Evolutionary conservation across 2,329 filamentous ascomycete genomes (phyloP).

Genomic region (Pseudopyricularia cyperi): DNA sequence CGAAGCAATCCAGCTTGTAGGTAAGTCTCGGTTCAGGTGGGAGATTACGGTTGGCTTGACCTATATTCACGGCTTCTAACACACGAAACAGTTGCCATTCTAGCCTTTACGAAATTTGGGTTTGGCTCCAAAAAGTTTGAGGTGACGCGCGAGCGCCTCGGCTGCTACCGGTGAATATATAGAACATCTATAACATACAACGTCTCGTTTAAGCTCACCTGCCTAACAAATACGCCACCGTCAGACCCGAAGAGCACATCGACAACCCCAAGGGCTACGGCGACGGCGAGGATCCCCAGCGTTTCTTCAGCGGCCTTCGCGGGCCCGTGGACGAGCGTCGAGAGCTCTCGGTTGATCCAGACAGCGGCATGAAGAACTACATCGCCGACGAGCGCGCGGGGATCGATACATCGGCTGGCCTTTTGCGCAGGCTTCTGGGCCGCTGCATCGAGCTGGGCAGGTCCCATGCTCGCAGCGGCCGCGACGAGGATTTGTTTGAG

Average conservation of each 20-base stretch:
- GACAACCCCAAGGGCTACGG: constrained; percentile 74
- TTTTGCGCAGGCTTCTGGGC: constrained; percentile 61
- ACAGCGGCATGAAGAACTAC: constrained; percentile 80
- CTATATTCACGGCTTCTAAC: not conserved
- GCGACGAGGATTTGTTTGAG: constrained; percentile 73
- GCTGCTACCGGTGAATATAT: constrained; percentile 44
- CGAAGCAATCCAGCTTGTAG: constrained; percentile 77
- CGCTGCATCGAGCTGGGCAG: constrained; percentile 68
- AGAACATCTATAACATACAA: too few relatives aligned
- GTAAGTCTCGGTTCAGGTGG: constrained; percentile 42
- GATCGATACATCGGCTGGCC: constrained; percentile 69
- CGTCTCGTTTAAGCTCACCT: not conserved
- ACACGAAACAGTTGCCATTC: constrained; percentile 29
- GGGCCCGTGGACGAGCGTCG: constrained; percentile 66
- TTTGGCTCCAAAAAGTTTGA: constrained; percentile 76
- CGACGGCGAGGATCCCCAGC: constrained; percentile 71
- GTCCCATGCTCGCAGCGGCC: constrained; percentile 50
- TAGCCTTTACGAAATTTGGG: constrained; percentile 86
- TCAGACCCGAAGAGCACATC: constrained; percentile 34
- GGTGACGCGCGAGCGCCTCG: constrained; percentile 65
- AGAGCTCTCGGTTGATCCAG: constrained; percentile 66
- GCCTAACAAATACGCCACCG: constrained; percentile 3
- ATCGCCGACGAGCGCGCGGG: constrained; percentile 71
- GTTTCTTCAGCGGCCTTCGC: constrained; percentile 70
- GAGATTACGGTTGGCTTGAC: not conserved